Percentiles rank a stretch among this genome's conserved stretches.
Evolutionary conservation across 371 early-diverging fungal genomes (phyloP).

Genomic region (Mucor velutinosus): DNA sequence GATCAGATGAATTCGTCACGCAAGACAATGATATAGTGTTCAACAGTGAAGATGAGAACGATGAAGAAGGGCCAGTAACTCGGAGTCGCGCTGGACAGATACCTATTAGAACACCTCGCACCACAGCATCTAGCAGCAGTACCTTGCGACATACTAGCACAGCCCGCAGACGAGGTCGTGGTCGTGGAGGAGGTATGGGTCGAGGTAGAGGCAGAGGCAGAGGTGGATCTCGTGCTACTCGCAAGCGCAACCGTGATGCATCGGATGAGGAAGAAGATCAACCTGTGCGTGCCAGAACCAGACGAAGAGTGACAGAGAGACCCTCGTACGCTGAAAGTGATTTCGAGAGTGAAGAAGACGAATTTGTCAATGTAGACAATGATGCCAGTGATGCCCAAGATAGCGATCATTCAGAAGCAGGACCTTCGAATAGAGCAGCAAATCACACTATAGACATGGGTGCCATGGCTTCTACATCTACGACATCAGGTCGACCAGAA

Average conservation of each 20-base stretch:
- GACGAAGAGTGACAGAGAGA: constrained; percentile 41
- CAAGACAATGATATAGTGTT: constrained; percentile 21
- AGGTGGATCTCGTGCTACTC: constrained; percentile 12
- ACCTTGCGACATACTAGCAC: constrained; percentile 1
- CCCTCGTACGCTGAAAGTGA: constrained; percentile 52
- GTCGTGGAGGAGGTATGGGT: constrained; percentile 6
- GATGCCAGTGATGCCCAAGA: constrained; percentile 19
- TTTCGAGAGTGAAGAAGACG: constrained; percentile 52
- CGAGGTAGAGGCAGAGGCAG: constrained; percentile 9
- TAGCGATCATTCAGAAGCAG: constrained; percentile 38
- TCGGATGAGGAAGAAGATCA: constrained; percentile 34
- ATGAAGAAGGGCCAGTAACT: constrained; percentile 38
- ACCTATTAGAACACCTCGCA: constrained; percentile 1
- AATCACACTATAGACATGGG: constrained; percentile 20
- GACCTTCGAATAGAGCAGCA: constrained; percentile 20
- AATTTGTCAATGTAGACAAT: constrained; percentile 32
- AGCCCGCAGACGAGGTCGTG: constrained; percentile 12
- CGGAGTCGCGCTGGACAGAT: constrained; percentile 38
- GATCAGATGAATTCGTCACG: constrained; percentile 28
- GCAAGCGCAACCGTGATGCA: constrained; percentile 30
- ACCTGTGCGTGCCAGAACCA: constrained; percentile 48
- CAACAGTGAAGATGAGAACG: constrained; percentile 24
- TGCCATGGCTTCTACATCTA: neutral
- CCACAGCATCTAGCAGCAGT: neutral
- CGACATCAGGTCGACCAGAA: neutral